A percentile compares a stretch with the other conserved stretches of the same genome.
Conservation (phyloP, 2,329 filamentous ascomycete genomes). For the Phaeosphaeriaceae sp. region DNA sequence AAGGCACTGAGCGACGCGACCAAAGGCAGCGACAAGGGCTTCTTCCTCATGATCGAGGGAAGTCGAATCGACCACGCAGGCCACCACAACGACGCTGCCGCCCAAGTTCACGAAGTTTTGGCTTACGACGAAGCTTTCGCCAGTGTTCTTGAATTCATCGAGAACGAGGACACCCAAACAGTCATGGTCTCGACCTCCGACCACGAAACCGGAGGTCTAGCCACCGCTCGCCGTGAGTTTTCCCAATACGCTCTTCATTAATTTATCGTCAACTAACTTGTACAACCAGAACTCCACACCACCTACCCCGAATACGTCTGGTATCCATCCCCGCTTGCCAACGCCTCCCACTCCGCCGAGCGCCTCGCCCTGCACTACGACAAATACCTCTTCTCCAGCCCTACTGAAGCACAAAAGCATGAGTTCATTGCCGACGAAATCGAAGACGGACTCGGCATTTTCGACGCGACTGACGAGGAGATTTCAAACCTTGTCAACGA, state of each 20-base stretch:
- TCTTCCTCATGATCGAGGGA: slow-evolving; percentile 98
- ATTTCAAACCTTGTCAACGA: slow-evolving; percentile 68
- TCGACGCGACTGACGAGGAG: slow-evolving; percentile 75
- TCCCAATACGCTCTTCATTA: neutral
- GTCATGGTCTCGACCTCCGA: slow-evolving; percentile 91
- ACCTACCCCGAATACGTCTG: slow-evolving; percentile 75
- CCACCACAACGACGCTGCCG: slow-evolving; percentile 63
- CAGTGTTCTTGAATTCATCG: slow-evolving; percentile 83
- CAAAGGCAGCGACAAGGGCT: slow-evolving; percentile 83
- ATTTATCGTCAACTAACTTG: slow-evolving; percentile 19
- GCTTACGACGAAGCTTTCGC: slow-evolving; percentile 90
- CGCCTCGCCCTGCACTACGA: slow-evolving; percentile 70
- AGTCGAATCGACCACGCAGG: slow-evolving; percentile 96
- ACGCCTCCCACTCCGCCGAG: slow-evolving; percentile 77
- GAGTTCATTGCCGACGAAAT: slow-evolving; percentile 75
- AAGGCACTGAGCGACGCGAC: slow-evolving; percentile 82
- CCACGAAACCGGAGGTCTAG: slow-evolving; percentile 92
- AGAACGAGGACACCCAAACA: slow-evolving; percentile 73
- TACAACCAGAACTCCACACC: slow-evolving; percentile 60
- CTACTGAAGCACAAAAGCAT: slow-evolving; percentile 40
- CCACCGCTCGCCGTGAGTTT: slow-evolving; percentile 75
- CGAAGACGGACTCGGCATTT: slow-evolving; percentile 74
- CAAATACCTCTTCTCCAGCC: slow-evolving; percentile 60
- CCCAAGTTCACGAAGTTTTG: slow-evolving; percentile 80
- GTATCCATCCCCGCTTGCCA: slow-evolving; percentile 83